These are phyloP conservation scores for Ceratopteris richardii DNA, from an alignment of 75 land plant species.

Conservation along the genomic window DNA sequence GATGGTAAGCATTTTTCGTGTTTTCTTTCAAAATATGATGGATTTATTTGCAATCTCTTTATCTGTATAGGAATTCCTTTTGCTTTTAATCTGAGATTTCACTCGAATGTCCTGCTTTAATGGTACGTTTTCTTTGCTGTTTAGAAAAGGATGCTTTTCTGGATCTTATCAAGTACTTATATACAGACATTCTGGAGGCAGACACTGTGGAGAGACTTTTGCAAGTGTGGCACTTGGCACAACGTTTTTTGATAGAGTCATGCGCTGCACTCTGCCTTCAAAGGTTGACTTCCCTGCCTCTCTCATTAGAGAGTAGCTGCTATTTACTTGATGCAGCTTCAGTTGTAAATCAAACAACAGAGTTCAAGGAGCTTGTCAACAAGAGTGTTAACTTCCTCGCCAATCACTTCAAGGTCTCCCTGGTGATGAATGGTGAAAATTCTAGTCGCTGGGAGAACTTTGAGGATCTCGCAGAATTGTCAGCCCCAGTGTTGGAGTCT, in stretches of 20 bases:
- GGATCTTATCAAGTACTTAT: conserved; percentile 11
- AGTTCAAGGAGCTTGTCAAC: neutral
- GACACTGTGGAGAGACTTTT: conserved; percentile 2
- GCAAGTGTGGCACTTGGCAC: conserved; percentile 9
- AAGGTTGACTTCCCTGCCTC: neutral
- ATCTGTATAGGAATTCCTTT: too few species aligned
- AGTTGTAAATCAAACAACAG: conserved; percentile 8
- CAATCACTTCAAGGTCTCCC: conserved; percentile 2
- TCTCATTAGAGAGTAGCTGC: conserved; percentile 10
- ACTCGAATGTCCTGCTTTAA: too few species aligned
- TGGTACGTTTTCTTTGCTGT: neutral
- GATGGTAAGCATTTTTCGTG: neutral
- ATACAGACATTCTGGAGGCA: conserved; percentile 6
- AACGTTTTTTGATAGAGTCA: conserved; percentile 3
- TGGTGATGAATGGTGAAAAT: conserved; percentile 13
- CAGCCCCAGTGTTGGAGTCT: conserved; percentile 1
- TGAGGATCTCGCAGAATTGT: neutral
- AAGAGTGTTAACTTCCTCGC: conserved; percentile 4
- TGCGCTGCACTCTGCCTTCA: conserved; percentile 6
- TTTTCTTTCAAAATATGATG: neutral
- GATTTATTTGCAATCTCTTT: too few species aligned
- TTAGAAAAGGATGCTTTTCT: conserved; percentile 10
- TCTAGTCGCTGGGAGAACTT: conserved; percentile 12
- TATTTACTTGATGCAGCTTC: conserved; percentile 7
- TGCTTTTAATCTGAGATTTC: too few species aligned